phyloP scores from a whole-genome alignment of 306 rosid genomes.

The Gynostemma pentaphyllum region DNA sequence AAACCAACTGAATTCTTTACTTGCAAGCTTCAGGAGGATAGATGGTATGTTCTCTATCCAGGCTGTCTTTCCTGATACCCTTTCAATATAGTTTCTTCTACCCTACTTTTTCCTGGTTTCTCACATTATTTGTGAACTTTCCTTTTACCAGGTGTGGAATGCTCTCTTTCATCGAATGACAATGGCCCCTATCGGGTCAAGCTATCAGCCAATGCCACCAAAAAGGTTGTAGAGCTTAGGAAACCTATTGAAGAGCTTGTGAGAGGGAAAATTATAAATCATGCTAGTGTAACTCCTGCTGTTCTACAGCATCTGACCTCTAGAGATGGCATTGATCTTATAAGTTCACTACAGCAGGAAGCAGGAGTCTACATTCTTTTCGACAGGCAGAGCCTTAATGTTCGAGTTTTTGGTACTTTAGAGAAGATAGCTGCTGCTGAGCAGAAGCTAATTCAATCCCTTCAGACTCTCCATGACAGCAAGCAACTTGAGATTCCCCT shows the following conservation, averaged over 20 bases:
- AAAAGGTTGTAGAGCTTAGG: constrained; percentile 64
- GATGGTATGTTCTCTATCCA: constrained; percentile 32
- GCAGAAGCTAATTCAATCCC: constrained; percentile 48
- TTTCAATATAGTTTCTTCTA: constrained; percentile 7
- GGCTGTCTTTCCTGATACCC: not conserved
- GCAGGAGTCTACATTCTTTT: constrained; percentile 52
- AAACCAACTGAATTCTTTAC: constrained; percentile 40
- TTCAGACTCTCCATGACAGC: constrained; percentile 44
- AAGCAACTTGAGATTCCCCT: constrained; percentile 63
- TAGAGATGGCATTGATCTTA: constrained; percentile 54
- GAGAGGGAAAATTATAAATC: constrained; percentile 52
- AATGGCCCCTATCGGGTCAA: constrained; percentile 66
- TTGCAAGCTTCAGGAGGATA: constrained; percentile 31
- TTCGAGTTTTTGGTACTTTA: constrained; percentile 56
- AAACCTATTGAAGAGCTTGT: constrained; percentile 63
- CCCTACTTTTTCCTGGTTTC: constrained; percentile 12
- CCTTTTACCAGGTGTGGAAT: constrained; percentile 50
- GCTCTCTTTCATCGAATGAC: constrained; percentile 28
- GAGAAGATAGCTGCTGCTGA: constrained; percentile 39
- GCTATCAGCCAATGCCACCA: constrained; percentile 83
- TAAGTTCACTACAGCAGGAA: constrained; percentile 44
- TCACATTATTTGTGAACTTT: not conserved
- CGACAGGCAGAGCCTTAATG: constrained; percentile 42
- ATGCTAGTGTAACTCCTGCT: constrained; percentile 51
- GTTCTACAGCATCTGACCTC: constrained; percentile 51